phyloP scores from a whole-genome alignment of 169 alveolate genomes.

The Neospora caninum region DNA sequence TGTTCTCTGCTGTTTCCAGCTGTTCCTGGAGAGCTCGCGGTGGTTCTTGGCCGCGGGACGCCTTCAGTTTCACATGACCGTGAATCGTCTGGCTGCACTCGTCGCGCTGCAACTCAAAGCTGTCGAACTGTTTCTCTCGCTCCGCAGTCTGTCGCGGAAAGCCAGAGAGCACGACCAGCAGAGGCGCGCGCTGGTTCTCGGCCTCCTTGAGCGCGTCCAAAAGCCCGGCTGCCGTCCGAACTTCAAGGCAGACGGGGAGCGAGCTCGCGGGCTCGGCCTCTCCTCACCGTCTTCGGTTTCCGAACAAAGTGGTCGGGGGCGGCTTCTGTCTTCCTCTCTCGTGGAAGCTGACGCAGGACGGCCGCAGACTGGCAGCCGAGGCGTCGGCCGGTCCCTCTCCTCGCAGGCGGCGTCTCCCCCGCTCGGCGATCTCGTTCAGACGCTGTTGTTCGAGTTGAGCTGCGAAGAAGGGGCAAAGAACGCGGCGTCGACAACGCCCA shows the following conservation, averaged over 20 bases:
- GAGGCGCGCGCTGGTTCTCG: constrained; percentile 39
- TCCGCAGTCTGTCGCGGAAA: constrained; percentile 42
- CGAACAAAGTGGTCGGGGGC: no score
- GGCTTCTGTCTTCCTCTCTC: background rate
- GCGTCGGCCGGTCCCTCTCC: background rate
- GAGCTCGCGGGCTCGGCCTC: background rate
- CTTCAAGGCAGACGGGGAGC: constrained; percentile 36
- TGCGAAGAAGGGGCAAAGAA: background rate
- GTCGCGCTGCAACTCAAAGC: constrained; percentile 68
- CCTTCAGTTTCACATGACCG: constrained; percentile 48
- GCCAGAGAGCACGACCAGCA: constrained; percentile 34
- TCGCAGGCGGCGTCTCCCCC: background rate
- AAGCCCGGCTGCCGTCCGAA: background rate
- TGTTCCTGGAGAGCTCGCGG: constrained; percentile 56
- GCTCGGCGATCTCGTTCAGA: constrained; percentile 20
- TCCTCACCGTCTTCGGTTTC: background rate
- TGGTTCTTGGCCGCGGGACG: constrained; percentile 52
- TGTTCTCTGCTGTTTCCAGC: constrained; percentile 35
- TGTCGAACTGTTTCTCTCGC: constrained; percentile 56
- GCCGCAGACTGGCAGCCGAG: background rate
- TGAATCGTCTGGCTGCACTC: constrained; percentile 64
- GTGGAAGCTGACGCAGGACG: background rate
- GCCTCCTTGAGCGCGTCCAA: constrained; percentile 47
- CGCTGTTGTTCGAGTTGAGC: constrained; percentile 24
- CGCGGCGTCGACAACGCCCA: background rate